These are phyloP conservation scores for Parmelia sp. DNA, from an alignment of 495 filamentous ascomycete species.

Conservation along the genomic window DNA sequence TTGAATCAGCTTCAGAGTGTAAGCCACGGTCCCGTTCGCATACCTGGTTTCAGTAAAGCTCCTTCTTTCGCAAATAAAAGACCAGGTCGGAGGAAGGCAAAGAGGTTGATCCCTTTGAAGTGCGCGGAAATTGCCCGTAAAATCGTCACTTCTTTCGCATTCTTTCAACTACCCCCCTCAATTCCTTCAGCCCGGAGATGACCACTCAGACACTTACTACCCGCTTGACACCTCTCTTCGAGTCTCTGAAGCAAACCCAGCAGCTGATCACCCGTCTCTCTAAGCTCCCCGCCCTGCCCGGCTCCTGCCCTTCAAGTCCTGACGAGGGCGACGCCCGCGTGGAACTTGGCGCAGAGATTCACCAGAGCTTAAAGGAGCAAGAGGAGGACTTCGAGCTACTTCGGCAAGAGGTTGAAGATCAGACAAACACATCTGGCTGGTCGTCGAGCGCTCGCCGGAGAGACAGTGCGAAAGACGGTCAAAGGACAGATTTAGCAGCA, in stretches of 20 bases:
- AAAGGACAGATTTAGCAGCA: conserved; percentile 54
- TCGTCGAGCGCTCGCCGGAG: conserved; percentile 31
- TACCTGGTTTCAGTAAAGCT: neutral
- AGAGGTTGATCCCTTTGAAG: conserved; percentile 2
- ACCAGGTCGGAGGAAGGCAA: neutral
- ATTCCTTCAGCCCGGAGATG: conserved; percentile 15
- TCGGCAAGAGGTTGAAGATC: conserved; percentile 67
- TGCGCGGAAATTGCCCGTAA: conserved; percentile 12
- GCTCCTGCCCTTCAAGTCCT: conserved; percentile 45
- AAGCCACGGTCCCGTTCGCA: neutral
- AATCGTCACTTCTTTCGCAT: neutral
- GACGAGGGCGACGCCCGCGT: conserved; percentile 57
- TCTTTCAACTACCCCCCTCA: neutral
- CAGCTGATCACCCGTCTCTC: conserved; percentile 70
- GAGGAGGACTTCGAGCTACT: conserved; percentile 83
- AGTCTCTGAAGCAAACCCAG: conserved; percentile 58
- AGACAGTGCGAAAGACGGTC: conserved; percentile 42
- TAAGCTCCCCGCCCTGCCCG: conserved; percentile 59
- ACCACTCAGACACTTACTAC: conserved; percentile 49
- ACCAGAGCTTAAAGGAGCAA: conserved; percentile 70
- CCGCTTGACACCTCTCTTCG: conserved; percentile 62
- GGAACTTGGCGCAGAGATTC: conserved; percentile 80
- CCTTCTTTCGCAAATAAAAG: neutral
- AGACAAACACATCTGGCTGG: conserved; percentile 35
- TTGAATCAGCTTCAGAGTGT: neutral